A percentile compares a stretch with the other conserved stretches of the same genome.
phyloP scores from a whole-genome alignment of 1,284 basidiomycete genomes.

The Fomitopsis palustris region DNA sequence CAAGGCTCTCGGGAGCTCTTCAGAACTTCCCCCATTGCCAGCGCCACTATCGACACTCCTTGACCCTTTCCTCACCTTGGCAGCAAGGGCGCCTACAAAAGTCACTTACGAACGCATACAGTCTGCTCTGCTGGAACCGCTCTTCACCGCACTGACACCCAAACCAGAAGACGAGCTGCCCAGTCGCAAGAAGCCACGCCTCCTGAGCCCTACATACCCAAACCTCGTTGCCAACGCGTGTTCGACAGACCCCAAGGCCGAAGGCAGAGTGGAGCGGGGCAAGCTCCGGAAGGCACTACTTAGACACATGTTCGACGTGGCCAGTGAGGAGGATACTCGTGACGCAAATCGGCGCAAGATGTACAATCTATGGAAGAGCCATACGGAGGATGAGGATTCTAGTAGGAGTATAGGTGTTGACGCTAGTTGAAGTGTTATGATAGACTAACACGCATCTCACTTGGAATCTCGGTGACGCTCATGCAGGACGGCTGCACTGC shows the following conservation, averaged over 20 bases:
- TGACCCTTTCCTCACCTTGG: slow-evolving; percentile 64
- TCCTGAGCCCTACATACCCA: slow-evolving; percentile 34
- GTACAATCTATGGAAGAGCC: slow-evolving; percentile 76
- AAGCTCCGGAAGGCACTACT: slow-evolving; percentile 59
- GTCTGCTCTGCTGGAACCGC: slow-evolving; percentile 59
- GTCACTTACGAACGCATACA: slow-evolving; percentile 70
- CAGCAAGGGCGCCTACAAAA: slow-evolving; percentile 60
- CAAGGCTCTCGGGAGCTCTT: slow-evolving; percentile 47
- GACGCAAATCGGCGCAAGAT: slow-evolving; percentile 80
- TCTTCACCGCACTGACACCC: slow-evolving; percentile 48
- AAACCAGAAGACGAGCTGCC: slow-evolving; percentile 31
- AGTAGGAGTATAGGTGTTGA: slow-evolving; percentile 20
- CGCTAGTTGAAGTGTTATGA: slow-evolving; percentile 12
- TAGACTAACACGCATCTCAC: not conserved
- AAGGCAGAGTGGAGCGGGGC: slow-evolving; percentile 33
- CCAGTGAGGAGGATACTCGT: slow-evolving; percentile 69
- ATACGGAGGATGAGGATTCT: slow-evolving; percentile 46
- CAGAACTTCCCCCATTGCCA: slow-evolving; percentile 19
- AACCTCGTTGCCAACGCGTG: slow-evolving; percentile 50
- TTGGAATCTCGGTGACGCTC: not conserved
- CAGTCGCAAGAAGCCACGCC: slow-evolving; percentile 37
- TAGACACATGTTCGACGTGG: slow-evolving; percentile 68
- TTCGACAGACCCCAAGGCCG: slow-evolving; percentile 34
- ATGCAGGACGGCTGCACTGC: no score
- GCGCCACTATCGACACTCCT: slow-evolving; percentile 60